phyloP scores from a whole-genome alignment of 2,329 filamentous ascomycete species.

The Nemania serpens region DNA sequence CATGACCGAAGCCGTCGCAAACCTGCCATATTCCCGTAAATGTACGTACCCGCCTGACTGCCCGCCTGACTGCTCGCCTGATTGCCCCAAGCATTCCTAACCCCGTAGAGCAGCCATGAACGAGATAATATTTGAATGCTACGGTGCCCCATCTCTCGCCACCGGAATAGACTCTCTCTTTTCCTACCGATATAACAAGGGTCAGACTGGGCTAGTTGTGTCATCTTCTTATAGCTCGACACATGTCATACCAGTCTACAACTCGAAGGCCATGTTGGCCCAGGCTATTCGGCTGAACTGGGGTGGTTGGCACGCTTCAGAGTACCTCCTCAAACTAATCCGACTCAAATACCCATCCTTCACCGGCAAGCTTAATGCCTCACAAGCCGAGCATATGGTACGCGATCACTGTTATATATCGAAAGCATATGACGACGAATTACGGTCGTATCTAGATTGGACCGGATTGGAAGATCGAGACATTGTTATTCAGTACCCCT shows the following conservation, averaged over 20 bases:
- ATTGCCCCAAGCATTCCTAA: conserved; percentile 3
- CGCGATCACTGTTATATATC: conserved; percentile 90
- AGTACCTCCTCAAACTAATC: conserved; percentile 89
- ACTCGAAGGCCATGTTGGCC: conserved; percentile 80
- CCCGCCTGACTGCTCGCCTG: background rate
- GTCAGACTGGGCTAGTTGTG: conserved; percentile 83
- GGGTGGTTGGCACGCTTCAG: conserved; percentile 87
- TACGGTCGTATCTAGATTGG: conserved; percentile 83
- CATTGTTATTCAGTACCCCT: conserved; percentile 89
- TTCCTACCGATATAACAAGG: conserved; percentile 90
- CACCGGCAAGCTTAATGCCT: conserved; percentile 80
- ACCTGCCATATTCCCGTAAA: conserved; percentile 84
- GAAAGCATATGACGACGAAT: conserved; percentile 78
- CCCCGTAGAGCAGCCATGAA: conserved; percentile 74
- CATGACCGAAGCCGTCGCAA: conserved; percentile 94
- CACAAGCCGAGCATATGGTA: conserved; percentile 86
- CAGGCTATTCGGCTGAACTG: conserved; percentile 92
- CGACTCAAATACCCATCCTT: conserved; percentile 91
- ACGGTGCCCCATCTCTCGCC: conserved; percentile 84
- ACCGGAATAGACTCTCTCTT: conserved; percentile 98
- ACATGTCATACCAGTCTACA: conserved; percentile 90
- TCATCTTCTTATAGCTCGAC: conserved; percentile 94
- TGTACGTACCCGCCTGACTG: conserved; percentile 60
- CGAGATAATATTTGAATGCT: conserved; percentile 96
- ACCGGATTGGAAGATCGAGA: conserved; percentile 88